Evolutionary conservation across 257 asterid genomes (phyloP).

Genomic region (Capsicum pubescens): DNA sequence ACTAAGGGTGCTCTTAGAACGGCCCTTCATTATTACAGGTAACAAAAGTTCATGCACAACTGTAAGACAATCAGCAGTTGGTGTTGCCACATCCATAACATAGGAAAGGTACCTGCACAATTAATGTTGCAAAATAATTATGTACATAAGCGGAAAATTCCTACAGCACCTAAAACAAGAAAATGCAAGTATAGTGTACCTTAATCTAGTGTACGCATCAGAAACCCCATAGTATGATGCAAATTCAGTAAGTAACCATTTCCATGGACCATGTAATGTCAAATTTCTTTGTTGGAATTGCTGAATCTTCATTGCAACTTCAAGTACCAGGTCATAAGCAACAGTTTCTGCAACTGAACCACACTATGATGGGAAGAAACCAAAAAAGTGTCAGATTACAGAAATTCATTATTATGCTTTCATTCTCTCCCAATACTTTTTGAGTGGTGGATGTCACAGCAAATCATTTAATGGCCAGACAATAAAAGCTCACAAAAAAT

Average conservation of each 20-base stretch:
- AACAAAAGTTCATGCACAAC: constrained; percentile 47
- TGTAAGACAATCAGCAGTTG: constrained; percentile 56
- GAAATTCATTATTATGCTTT: background rate
- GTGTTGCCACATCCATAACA: constrained; percentile 67
- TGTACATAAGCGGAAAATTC: background rate
- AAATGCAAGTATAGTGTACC: constrained; percentile 34
- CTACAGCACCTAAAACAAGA: constrained; percentile 24
- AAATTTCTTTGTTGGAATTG: constrained; percentile 54
- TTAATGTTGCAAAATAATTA: constrained; percentile 25
- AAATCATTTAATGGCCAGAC: constrained; percentile 7
- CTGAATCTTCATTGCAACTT: constrained; percentile 57
- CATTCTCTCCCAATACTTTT: constrained; percentile 2
- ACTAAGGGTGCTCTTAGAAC: constrained; percentile 49
- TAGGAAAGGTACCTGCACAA: constrained; percentile 56
- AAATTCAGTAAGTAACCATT: constrained; percentile 60
- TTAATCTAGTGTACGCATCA: constrained; percentile 58
- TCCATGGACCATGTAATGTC: constrained; percentile 57
- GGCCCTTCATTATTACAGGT: constrained; percentile 56
- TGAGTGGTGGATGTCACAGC: background rate
- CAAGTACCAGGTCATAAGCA: constrained; percentile 58
- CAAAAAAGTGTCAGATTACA: constrained; percentile 32
- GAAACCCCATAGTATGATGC: constrained; percentile 61
- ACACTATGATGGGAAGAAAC: constrained; percentile 40
- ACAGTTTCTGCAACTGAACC: constrained; percentile 66
- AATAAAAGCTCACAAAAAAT: background rate